Base-by-base conservation (phyloP, 2,329 filamentous ascomycete species). In the Colletotrichum cuscutae region DNA sequence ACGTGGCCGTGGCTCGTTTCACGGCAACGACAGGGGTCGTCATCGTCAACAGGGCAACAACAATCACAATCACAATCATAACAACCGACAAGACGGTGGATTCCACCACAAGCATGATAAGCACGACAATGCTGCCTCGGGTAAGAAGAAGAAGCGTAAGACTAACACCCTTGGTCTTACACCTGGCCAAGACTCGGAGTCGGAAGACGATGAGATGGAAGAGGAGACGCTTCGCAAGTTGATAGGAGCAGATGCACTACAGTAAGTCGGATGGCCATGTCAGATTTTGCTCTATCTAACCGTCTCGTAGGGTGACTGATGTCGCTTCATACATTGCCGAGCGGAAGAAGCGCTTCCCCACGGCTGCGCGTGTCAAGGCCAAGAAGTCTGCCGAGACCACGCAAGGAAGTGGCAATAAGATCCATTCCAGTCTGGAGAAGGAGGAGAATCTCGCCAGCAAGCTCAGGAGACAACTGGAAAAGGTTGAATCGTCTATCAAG, bases 321-420 rank as follows among this genome's bases (percentile, higher is more conserved):
- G 87, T 98, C 68, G 89, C 90, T 28, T 89, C 90, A 7, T 98
- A 95, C 91, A 90, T 97, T 75, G 91, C 91, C 62, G 95, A 98
- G 81, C 91, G 96, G 72, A 93, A 89, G 79, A 92, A 90, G 76
- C 92, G 92, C 64, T 98, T 90, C 80, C 96, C 96, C 2, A 98
- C 95, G 2, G 90, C 90, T 80, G 90, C 90, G 72, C 91, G 94
- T 68, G 85, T 91, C 74, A 88, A 90, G 73, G 90, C 90, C 75
- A 94, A 89, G 81, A 89, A 90, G 75, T 86, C 87, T 76, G 84
- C 83, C 71, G 82, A 83, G 77, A 78, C 83, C 77, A 61, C 72
- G 37, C 46, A 65, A 9, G 74, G 69, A 49, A 58, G 65, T 59
- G 69, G 72, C 59, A 66, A 75, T 56, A 75, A 75, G 63, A 68